Conservation (phyloP, 1,284 basidiomycete species). For the Thelephora terrestris region DNA sequence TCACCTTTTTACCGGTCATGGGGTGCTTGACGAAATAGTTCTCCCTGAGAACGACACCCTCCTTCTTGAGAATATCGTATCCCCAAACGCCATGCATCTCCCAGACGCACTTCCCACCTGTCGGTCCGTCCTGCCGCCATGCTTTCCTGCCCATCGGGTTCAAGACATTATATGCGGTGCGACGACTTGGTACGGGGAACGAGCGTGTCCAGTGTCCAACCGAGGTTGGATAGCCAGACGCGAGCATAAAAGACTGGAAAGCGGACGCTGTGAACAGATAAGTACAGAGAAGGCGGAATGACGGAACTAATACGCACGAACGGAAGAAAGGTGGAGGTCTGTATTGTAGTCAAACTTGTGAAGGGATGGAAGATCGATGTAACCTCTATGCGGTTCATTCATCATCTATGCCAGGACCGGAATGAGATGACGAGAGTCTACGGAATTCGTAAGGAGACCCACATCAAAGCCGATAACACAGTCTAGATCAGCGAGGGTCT, state of each 20-base stretch:
- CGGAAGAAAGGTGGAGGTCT: slow-evolving; percentile 80
- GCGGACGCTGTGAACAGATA: slow-evolving; percentile 48
- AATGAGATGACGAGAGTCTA: neutral
- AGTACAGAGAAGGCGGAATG: neutral
- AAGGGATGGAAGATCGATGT: slow-evolving; percentile 75
- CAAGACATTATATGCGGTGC: slow-evolving; percentile 44
- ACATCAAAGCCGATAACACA: slow-evolving; percentile 86
- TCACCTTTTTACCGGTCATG: slow-evolving; percentile 46
- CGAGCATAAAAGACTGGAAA: slow-evolving; percentile 78
- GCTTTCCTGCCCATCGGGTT: slow-evolving; percentile 50
- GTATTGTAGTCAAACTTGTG: slow-evolving; percentile 90
- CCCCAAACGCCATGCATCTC: slow-evolving; percentile 91
- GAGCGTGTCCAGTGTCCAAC: slow-evolving; percentile 72
- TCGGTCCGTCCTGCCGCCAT: slow-evolving; percentile 66
- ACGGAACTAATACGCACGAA: slow-evolving; percentile 43
- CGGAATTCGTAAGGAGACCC: neutral
- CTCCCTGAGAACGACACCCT: slow-evolving; percentile 72
- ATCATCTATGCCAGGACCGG: slow-evolving; percentile 49
- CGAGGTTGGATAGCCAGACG: slow-evolving; percentile 64
- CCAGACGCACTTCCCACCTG: slow-evolving; percentile 73
- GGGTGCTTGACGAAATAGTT: slow-evolving; percentile 78
- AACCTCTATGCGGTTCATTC: slow-evolving; percentile 96
- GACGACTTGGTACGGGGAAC: slow-evolving; percentile 75
- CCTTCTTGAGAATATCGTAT: slow-evolving; percentile 64
- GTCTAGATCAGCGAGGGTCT: slow-evolving; percentile 62